A percentile compares a stretch with the other conserved stretches of the same genome.
phyloP scores from a whole-genome alignment of 179 eudicot genomes.

The Spinacia oleracea region DNA sequence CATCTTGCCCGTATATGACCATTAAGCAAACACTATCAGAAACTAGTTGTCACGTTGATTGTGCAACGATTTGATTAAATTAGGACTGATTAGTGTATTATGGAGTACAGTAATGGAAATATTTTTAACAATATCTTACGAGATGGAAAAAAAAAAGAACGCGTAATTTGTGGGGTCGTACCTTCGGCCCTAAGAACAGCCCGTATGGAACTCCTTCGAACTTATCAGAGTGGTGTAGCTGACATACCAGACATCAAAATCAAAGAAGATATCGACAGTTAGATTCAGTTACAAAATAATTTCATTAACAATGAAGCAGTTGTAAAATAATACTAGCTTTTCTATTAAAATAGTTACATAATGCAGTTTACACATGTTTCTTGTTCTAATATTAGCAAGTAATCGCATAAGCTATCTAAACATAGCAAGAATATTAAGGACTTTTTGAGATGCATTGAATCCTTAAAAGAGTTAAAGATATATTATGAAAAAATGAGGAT shows the following conservation, averaged over 20 bases:
- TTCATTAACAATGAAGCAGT: background rate
- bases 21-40: too few relatives aligned
- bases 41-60: background rate
- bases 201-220: conserved; percentile 96
- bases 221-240: conserved; percentile 93
- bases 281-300: conserved; percentile 28
- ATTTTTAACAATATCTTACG: background rate
- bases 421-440: background rate
- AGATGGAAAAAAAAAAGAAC: background rate
- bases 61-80: too few relatives aligned
- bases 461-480: background rate
- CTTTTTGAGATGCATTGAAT: conserved; percentile 23
- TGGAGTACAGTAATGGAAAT: too few relatives aligned
- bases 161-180: conserved; percentile 20
- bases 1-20: too few relatives aligned
- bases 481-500: background rate
- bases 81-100: too few relatives aligned
- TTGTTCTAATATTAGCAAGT: background rate
- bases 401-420: background rate
- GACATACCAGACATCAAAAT: conserved; percentile 35
- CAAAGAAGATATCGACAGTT: conserved; percentile 36
- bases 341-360: background rate
- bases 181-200: conserved; percentile 94
- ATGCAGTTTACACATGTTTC: conserved; percentile 14
- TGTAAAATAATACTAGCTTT: background rate